These are phyloP conservation scores for Elsinoe arachidis DNA, from an alignment of 2,329 filamentous ascomycete species.

Conservation along the genomic window DNA sequence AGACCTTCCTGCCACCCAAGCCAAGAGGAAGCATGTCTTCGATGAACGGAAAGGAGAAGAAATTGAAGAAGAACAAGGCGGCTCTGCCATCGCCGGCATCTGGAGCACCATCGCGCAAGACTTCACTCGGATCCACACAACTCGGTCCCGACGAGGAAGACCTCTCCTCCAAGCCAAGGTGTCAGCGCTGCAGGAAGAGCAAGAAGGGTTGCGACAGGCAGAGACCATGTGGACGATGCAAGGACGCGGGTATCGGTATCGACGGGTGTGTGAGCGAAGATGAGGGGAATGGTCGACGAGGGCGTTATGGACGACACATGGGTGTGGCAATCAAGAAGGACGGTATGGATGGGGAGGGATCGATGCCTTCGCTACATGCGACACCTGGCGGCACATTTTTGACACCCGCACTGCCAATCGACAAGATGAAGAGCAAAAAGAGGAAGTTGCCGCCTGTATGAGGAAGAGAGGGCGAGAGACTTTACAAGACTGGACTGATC, in stretches of 20 bases:
- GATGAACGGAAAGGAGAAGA: conserved; percentile 29
- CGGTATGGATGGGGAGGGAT: conserved; percentile 18
- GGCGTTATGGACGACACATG: conserved; percentile 71
- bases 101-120: conserved; percentile 56
- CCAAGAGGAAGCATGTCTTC: conserved; percentile 27
- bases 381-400: conserved; percentile 28
- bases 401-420: conserved; percentile 29
- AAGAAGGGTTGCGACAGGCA: conserved; percentile 99
- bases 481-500: neutral
- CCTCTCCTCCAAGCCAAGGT: conserved; percentile 88
- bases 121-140: conserved; percentile 56
- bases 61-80: conserved; percentile 43
- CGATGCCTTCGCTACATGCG: conserved; percentile 22
- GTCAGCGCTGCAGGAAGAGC: conserved; percentile 96
- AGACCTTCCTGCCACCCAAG: conserved; percentile 34
- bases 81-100: conserved; percentile 36
- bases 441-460: conserved; percentile 26
- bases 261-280: conserved; percentile 97
- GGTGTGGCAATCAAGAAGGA: conserved; percentile 56
- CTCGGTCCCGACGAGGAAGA: conserved; percentile 69
- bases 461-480: neutral
- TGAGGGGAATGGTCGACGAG: conserved; percentile 93
- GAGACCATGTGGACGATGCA: conserved; percentile 87
- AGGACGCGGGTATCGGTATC: conserved; percentile 85
- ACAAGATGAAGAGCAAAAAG: conserved; percentile 65